A percentile compares a stretch with the other conserved stretches of the same genome.
Evolutionary conservation across 2,329 filamentous ascomycete genomes (phyloP).

Genomic region (Exophiala alcalophila): DNA sequence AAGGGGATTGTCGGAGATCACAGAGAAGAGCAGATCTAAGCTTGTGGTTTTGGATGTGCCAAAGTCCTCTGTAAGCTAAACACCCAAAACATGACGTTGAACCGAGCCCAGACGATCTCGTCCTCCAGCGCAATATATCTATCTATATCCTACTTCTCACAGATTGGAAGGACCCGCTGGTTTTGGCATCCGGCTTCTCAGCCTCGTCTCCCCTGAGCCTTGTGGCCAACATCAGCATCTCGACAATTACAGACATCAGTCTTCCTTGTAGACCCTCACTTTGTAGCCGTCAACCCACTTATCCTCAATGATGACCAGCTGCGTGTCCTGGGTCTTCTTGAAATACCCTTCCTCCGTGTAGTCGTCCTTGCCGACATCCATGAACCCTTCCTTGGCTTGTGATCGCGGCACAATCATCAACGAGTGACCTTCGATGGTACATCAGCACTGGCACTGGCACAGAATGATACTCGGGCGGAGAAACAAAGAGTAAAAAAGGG

Average conservation of each 20-base stretch:
- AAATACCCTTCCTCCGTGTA: slow-evolving; percentile 39
- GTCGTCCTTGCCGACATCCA: slow-evolving; percentile 34
- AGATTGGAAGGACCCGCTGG: no score
- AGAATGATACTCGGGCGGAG: no score
- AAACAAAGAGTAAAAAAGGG: neutral
- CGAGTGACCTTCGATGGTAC: slow-evolving; percentile 33
- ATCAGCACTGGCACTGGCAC: neutral
- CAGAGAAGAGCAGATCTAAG: no score
- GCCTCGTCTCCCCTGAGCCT: neutral
- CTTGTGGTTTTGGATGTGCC: no score
- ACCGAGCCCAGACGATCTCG: no score
- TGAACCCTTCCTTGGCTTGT: slow-evolving; percentile 41
- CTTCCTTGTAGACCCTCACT: slow-evolving; percentile 16
- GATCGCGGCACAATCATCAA: slow-evolving; percentile 43
- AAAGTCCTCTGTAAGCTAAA: no score
- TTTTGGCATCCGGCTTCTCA: neutral
- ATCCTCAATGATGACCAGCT: slow-evolving; percentile 45
- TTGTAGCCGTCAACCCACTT: slow-evolving; percentile 37
- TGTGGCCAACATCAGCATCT: neutral
- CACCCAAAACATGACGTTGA: no score
- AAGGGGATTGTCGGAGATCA: no score
- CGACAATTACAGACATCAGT: neutral
- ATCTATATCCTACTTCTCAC: no score
- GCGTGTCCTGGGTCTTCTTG: slow-evolving; percentile 39
- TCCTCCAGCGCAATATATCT: no score